Evolutionary conservation across 371 early-diverging fungal species (phyloP).

Genomic region (Rhizomucor pusillus): DNA sequence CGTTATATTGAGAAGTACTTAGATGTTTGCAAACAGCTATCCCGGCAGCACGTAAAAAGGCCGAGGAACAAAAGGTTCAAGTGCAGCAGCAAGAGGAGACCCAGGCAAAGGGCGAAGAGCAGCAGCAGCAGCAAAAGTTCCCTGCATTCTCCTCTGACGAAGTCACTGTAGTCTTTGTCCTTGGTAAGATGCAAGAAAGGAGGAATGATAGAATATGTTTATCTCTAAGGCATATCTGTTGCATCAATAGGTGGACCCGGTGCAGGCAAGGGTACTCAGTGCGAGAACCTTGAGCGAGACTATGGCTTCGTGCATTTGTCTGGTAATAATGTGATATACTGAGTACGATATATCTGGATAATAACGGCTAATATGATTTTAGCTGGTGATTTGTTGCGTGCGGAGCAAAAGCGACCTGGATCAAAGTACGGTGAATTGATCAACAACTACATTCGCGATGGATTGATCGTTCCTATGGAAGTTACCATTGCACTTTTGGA

Average conservation of each 20-base stretch:
- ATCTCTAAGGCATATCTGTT: neutral
- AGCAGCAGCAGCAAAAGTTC: conserved; percentile 2
- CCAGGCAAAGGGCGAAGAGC: neutral
- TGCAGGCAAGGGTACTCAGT: conserved; percentile 95
- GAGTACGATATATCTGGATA: neutral
- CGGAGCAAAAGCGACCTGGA: conserved; percentile 81
- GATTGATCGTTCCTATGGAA: conserved; percentile 93
- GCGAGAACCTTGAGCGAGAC: conserved; percentile 81
- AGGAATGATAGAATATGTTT: neutral
- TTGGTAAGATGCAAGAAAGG: conserved; percentile 41
- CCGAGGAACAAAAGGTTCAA: neutral
- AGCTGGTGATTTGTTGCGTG: conserved; percentile 96
- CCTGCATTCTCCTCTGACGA: conserved; percentile 29
- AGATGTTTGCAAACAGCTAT: conserved; percentile 13
- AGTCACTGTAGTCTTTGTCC: conserved; percentile 72
- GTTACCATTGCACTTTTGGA: conserved; percentile 91
- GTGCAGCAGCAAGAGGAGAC: neutral
- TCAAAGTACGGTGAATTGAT: conserved; percentile 90
- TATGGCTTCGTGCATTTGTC: conserved; percentile 94
- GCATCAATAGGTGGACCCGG: conserved; percentile 76
- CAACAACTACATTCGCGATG: conserved; percentile 86
- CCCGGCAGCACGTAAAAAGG: too few species aligned
- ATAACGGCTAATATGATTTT: neutral
- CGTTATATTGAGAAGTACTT: neutral
- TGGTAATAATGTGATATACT: conserved; percentile 45